Evolutionary conservation across 352 stramenopile genomes (phyloP), one percentile per base, ranked within the genome.

Genomic region (Phytopythium montanum): DNA sequence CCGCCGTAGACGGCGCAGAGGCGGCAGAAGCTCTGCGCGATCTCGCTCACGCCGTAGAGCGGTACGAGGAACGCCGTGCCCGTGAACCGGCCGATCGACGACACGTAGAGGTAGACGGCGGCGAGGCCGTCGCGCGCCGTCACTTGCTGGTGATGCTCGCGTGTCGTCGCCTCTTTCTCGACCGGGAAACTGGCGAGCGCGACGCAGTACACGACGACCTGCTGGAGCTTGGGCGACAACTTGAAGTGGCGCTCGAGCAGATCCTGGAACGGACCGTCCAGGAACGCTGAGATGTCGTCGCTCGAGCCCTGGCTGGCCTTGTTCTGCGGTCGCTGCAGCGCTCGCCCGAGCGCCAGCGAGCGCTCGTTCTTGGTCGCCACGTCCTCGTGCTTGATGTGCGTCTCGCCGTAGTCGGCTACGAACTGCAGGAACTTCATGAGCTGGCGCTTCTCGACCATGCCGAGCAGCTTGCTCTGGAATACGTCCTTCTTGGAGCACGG

Each of bases 401-500:
- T 88, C 65, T 90, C 81, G 6, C 81, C 80, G 46, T 92, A 92
- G 67, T 97, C 89, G 2, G 88, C 87, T 26, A 89, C 84, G 51
- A 94, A 96, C 68, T 96, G 88, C 28, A 96, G 48, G 50, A 97
- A 97, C 61, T 94, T 94, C 89, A 97, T 97, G 56, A 97, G 62
- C 62, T 87, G 75, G 2, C 89, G 81, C 59, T 97, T 97, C 63
- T 97, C 89, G 18, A 88, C 71, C 75, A 94, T 86, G 9, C 68
- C 66, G n/a, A 96, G 61, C 34, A 95, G 56, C 52, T 89, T 90
- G 57, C 85, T 93, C 42, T 88, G 82, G 62, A 97, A 96, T 21
- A 97, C 88, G 42, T 95, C 89, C 42, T 88, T 88, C 70, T 97
- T 97, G 5, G 83, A 94, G 69, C 88, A 96, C 44, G 89, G 88